These are phyloP conservation scores for Plicaturopsis crispa DNA, from an alignment of 768 basidiomycete species.

Conservation along the genomic window DNA sequence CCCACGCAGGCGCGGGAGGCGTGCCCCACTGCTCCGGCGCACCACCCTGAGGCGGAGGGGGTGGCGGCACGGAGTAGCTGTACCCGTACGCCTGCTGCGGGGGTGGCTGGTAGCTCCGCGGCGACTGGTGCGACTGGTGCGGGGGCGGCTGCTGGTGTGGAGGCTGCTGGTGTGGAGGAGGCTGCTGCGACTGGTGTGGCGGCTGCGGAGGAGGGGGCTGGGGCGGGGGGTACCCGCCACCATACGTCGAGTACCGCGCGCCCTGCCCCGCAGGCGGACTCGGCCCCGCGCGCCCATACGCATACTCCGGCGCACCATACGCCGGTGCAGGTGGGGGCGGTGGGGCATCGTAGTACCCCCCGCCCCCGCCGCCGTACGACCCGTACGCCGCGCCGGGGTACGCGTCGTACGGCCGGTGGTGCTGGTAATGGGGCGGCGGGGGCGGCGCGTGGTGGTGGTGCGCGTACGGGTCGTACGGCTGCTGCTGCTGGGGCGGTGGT, in stretches of 20 bases:
- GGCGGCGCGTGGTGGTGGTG: constrained; percentile 21
- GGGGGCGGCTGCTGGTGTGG: constrained; percentile 13
- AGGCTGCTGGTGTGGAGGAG: constrained; percentile 14
- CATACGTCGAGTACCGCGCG: constrained; percentile 10
- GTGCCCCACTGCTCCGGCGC: too few species aligned
- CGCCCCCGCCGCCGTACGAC: too few species aligned
- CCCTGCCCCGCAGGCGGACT: constrained; percentile 11
- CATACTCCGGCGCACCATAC: constrained; percentile 9
- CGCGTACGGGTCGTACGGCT: constrained; percentile 19
- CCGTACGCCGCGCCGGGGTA: constrained; percentile 4
- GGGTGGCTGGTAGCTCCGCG: constrained; percentile 6
- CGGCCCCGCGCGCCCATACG: constrained; percentile 8
- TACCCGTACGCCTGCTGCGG: constrained; percentile 5
- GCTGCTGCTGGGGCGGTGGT: constrained; percentile 9
- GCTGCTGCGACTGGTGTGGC: constrained; percentile 18
- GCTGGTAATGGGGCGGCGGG: constrained; percentile 10
- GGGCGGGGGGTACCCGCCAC: constrained; percentile 14
- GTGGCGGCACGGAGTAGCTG: background rate
- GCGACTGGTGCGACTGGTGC: constrained; percentile 12
- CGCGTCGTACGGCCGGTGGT: constrained; percentile 5
- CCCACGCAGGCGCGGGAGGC: constrained; percentile 13
- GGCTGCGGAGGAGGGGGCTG: constrained; percentile 22
- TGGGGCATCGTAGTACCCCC: too few species aligned
- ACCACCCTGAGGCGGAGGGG: constrained; percentile 6
- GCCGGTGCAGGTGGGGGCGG: constrained; percentile 11